These are phyloP conservation scores for Oryza coarctata DNA, from an alignment of 176 grass and related monocot genomes.

Conservation along the genomic window DNA sequence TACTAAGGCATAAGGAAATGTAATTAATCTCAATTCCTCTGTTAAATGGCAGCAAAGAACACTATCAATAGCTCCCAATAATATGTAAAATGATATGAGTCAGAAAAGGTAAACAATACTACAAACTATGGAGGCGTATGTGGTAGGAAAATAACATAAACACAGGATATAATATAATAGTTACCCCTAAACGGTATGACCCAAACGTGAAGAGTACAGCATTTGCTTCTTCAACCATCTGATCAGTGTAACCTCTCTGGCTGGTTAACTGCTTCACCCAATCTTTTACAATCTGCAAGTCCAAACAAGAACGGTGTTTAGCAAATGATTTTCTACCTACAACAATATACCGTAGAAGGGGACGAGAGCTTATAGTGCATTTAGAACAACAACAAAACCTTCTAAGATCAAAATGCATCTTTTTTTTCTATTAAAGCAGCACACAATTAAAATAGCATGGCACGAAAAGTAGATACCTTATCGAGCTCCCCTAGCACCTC, in stretches of 20 bases:
- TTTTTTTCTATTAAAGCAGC: background rate
- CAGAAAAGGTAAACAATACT: background rate
- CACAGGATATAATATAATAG: background rate
- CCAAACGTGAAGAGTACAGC: constrained; percentile 95
- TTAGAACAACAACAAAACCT: background rate
- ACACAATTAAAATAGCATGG: no score
- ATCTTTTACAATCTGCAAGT: constrained; percentile 67
- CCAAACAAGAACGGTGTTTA: background rate
- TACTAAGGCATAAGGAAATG: background rate
- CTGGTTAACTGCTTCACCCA: constrained; percentile 91
- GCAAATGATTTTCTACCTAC: background rate
- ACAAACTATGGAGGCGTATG: background rate
- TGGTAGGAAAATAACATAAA: background rate
- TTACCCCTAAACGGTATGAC: constrained; percentile 92
- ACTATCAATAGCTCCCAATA: background rate
- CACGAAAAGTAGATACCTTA: constrained; percentile 38
- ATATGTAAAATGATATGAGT: background rate
- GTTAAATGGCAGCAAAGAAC: background rate
- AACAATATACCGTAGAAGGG: background rate
- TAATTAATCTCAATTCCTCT: background rate
- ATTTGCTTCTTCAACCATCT: constrained; percentile 92
- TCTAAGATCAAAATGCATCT: background rate
- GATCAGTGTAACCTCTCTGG: constrained; percentile 89
- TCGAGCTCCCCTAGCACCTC: constrained; percentile 78
- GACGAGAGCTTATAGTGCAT: background rate